Evolutionary conservation across 78 protist species (phyloP), one percentile per base, ranked within the genome.

Genomic region (Tieghemostelium lacteum): DNA sequence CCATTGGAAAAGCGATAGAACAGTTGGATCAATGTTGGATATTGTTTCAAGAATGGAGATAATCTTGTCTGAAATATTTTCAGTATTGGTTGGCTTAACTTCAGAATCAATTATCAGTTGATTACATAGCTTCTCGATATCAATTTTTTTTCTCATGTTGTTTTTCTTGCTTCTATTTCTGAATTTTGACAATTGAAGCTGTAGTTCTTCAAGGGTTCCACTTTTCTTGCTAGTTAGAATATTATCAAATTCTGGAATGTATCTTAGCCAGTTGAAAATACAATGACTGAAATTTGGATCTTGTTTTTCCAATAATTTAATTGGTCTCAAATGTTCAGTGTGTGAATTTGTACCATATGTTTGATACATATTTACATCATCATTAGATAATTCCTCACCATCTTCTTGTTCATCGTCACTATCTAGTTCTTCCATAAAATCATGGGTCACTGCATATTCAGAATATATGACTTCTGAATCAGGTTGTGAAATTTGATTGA

Each of bases 221-320:
- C 10, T 45, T 45, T 45, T 6, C n/a, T 6, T 14, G 52, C 6
- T 45, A 10, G 10, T 6, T n/a, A n/a, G n/a, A n/a, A n/a, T n/a
- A 14, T 45, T 45, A 10, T 45, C 10, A 10, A 45, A 45, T 10
- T 45, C 52, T 45, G 52, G 52, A 14, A 45, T 45, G 10, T 45
- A 72, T 50, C 78, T 50, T 24, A 72, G 26, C 78, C 78, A 72
- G 34, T 72, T 72, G 37, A 72, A 34, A 31, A 72, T 31, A n/a
- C 65, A 54, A 22, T 50, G 62, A 12, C 31, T 17, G 10, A 42
- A 45, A 1, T 42, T 45, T 10, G 2, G 20, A n/a, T n/a, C n/a
- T 1, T 20, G 4, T 29, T 40, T 22, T 19, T 19, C 33, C 3
- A 64, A 36, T 19, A 28, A 4, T 10, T 20, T 64, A 3, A 37